phyloP scores from a whole-genome alignment of 257 asterid genomes.

The Petunia axillaris region DNA sequence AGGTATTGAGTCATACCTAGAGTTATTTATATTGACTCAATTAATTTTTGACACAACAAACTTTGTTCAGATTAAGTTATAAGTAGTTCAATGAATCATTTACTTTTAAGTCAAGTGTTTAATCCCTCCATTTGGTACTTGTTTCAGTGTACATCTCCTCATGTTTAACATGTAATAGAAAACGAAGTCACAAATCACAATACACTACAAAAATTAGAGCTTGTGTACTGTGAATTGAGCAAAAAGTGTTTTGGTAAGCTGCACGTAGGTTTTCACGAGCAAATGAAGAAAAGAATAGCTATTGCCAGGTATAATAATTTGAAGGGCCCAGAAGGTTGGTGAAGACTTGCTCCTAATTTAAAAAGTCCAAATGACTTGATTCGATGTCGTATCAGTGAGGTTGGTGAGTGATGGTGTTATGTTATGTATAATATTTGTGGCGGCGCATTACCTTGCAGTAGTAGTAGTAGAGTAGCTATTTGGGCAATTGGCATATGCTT shows the following conservation, averaged over 20 bases:
- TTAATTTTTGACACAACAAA: too few species aligned
- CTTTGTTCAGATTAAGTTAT: too few species aligned
- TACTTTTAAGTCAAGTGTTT: too few species aligned
- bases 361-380: not conserved
- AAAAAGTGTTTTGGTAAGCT: not conserved
- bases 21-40: too few species aligned
- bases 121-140: too few species aligned
- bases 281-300: too few species aligned
- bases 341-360: not conserved
- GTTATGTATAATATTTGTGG: not conserved
- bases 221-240: not conserved
- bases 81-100: too few species aligned
- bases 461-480: too few species aligned
- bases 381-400: constrained; percentile 1
- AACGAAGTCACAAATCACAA: too few species aligned
- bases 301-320: not conserved
- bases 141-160: not conserved
- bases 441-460: not conserved
- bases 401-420: not conserved
- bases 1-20: too few species aligned
- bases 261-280: too few species aligned
- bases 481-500: not conserved
- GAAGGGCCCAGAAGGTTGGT: not conserved
- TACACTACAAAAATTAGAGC: not conserved
- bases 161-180: too few species aligned